Evolutionary conservation across 306 rosid species (phyloP).

Genomic region (Hippophae rhamnoides): DNA sequence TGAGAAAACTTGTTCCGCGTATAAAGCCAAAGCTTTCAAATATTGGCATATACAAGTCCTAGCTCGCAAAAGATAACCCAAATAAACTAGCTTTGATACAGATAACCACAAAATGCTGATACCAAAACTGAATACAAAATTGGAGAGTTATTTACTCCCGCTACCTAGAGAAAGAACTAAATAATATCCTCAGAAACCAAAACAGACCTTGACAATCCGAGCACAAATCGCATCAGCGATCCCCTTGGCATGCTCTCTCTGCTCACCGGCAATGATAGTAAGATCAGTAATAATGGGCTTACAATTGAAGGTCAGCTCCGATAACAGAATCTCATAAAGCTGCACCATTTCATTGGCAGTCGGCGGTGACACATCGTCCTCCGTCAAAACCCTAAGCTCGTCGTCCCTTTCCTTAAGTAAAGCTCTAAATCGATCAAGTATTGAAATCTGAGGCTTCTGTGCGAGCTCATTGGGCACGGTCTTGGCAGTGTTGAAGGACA

Average conservation of each 20-base stretch:
- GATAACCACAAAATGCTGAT: not conserved
- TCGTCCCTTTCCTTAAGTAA: slow-evolving; percentile 71
- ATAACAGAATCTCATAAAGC: slow-evolving; percentile 49
- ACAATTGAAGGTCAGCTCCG: slow-evolving; percentile 66
- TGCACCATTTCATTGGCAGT: slow-evolving; percentile 62
- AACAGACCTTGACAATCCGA: slow-evolving; percentile 87
- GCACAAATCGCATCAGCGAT: slow-evolving; percentile 77
- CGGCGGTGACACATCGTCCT: slow-evolving; percentile 35
- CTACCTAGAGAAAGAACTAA: slow-evolving; percentile 2
- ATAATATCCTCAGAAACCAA: slow-evolving; percentile 29
- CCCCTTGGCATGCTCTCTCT: slow-evolving; percentile 73
- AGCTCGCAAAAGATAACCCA: slow-evolving; percentile 3
- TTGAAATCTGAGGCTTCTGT: slow-evolving; percentile 49
- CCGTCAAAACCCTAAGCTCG: slow-evolving; percentile 38
- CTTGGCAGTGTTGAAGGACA: slow-evolving; percentile 21
- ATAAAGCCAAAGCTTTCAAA: not conserved
- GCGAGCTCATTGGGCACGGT: slow-evolving; percentile 44
- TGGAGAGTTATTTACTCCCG: not conserved
- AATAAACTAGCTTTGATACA: not conserved
- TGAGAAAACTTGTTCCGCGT: too few relatives aligned
- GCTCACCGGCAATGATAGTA: slow-evolving; percentile 78
- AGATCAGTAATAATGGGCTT: slow-evolving; percentile 95
- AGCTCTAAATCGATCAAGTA: slow-evolving; percentile 57
- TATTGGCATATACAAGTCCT: slow-evolving; percentile 9
- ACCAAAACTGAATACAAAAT: slow-evolving; percentile 14